These are phyloP conservation scores for Coemansia sp. DNA, from an alignment of 192 early-diverging fungal species.

Conservation along the genomic window DNA sequence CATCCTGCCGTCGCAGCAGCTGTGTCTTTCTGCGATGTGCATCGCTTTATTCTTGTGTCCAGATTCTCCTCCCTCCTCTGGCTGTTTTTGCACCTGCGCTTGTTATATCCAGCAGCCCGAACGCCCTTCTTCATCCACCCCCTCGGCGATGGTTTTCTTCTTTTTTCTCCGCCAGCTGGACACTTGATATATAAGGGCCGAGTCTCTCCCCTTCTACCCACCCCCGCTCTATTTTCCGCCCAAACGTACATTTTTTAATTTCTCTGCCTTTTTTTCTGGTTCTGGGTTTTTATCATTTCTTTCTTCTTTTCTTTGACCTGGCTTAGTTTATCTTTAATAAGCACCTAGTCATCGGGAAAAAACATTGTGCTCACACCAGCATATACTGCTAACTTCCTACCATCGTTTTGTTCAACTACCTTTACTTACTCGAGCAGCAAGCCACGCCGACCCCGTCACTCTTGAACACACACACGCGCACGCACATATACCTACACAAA, in stretches of 20 bases:
- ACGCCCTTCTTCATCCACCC: too few relatives aligned
- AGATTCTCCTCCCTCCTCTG: conserved; percentile 11
- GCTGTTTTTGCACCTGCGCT: too few relatives aligned
- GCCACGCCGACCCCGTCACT: too few relatives aligned
- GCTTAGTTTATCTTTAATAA: neutral
- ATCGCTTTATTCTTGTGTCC: too few relatives aligned
- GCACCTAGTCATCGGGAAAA: neutral
- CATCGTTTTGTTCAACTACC: too few relatives aligned
- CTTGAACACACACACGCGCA: neutral
- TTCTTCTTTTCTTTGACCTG: neutral
- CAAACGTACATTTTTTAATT: neutral
- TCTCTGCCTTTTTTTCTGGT: neutral
- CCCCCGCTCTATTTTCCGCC: neutral
- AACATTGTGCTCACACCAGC: too few relatives aligned
- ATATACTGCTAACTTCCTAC: neutral
- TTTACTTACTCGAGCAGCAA: too few relatives aligned
- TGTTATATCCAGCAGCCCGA: too few relatives aligned
- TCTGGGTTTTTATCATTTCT: neutral
- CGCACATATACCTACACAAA: neutral
- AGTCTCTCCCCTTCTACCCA: neutral
- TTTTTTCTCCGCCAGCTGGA: neutral
- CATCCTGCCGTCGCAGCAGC: neutral
- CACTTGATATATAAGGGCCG: neutral
- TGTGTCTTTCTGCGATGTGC: too few relatives aligned
- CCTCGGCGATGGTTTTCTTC: neutral